Conservation (phyloP, 164 flowering plant species). For the Saururus chinensis region DNA sequence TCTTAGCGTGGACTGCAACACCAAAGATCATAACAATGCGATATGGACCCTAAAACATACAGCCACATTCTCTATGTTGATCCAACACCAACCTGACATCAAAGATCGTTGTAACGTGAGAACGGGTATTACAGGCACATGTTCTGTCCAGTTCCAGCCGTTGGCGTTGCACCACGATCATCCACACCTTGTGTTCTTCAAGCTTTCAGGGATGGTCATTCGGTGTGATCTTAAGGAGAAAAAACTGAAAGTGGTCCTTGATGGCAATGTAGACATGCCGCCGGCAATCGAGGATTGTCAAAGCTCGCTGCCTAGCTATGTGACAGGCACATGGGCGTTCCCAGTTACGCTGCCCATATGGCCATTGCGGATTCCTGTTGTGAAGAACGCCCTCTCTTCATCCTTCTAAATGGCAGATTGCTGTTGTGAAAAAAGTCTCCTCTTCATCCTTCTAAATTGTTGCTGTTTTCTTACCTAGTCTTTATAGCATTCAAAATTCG, state of each 20-base stretch:
- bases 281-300: neutral
- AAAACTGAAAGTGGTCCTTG: neutral
- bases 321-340: neutral
- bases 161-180: neutral
- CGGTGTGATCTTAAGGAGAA: neutral
- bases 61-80: neutral
- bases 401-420: too few species aligned
- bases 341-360: neutral
- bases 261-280: too few species aligned
- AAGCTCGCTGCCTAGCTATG: neutral
- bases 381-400: neutral
- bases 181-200: neutral
- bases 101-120: neutral
- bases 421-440: neutral
- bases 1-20: neutral
- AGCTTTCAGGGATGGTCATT: neutral
- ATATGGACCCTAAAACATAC: neutral
- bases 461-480: too few species aligned
- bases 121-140: neutral
- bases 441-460: too few species aligned
- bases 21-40: neutral
- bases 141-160: neutral
- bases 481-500: too few species aligned
- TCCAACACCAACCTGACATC: neutral
- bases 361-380: neutral